Evolutionary conservation across 2,329 filamentous ascomycete species (phyloP).

Genomic region (Fusarium illudens): DNA sequence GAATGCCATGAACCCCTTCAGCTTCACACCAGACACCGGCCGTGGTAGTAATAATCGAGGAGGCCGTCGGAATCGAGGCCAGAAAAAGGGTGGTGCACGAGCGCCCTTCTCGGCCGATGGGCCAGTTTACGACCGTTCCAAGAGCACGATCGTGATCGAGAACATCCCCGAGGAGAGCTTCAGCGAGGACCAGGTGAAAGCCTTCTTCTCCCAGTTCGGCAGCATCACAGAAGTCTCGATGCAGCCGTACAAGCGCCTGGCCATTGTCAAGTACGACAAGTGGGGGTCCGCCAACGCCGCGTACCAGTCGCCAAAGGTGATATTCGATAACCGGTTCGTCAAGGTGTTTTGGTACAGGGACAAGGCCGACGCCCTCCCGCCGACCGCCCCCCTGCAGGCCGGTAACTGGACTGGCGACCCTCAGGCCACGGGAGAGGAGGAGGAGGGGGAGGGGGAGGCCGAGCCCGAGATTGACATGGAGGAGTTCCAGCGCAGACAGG

Average conservation of each 20-base stretch:
- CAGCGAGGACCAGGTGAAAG: constrained; percentile 68
- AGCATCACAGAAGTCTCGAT: constrained; percentile 69
- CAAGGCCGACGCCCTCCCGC: constrained; percentile 49
- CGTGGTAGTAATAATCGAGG: constrained; percentile 43
- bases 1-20: constrained; percentile 30
- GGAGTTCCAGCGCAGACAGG: constrained; percentile 73
- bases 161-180: constrained; percentile 79
- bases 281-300: constrained; percentile 74
- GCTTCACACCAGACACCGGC: constrained; percentile 38
- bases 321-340: constrained; percentile 87
- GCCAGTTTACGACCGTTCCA: constrained; percentile 67
- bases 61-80: constrained; percentile 47
- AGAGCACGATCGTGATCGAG: constrained; percentile 77
- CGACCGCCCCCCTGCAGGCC: constrained; percentile 38
- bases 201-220: constrained; percentile 79
- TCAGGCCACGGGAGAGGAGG: neutral
- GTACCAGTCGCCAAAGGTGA: constrained; percentile 78
- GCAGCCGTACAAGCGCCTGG: constrained; percentile 71
- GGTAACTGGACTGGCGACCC: constrained; percentile 41
- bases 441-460: constrained; percentile 21
- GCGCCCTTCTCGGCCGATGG: constrained; percentile 72
- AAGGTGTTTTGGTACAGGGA: constrained; percentile 82
- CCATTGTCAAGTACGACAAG: constrained; percentile 73
- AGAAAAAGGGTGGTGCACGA: constrained; percentile 49
- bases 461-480: constrained; percentile 72